Evolutionary conservation across 225 moss, liverwort and hornwort species (phyloP), one percentile per base, ranked within the genome.

Genomic region (Polytrichum commune): DNA sequence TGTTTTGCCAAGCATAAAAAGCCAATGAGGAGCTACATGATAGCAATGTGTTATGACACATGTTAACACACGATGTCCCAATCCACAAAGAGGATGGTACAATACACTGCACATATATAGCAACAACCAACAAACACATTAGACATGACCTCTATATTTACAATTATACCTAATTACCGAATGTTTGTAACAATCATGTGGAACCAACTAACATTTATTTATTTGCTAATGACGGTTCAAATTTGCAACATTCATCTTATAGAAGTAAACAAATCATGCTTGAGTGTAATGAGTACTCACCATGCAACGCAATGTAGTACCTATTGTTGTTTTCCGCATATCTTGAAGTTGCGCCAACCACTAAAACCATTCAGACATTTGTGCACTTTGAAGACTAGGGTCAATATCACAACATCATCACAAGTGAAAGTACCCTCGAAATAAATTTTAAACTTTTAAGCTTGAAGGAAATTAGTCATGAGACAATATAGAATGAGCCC

Each of bases 241-340:
- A 32, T 32, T 32, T 30, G 5, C 32, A 7, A 32, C 32, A 32
- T 32, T 32, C 32, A 32, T 33, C 7, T 8, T 1, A 7, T 0
- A 7, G 7, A 33, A 33, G 7, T 6, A 7, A 33, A 8, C 32
- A 7, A 32, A 33, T 60, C n/a, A 54, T 56, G 57, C 35, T 38
- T 60, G 60, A 27, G 46, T 26, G n/a, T 38, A 27, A 60, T 60
- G 69, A 18, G 72, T 25, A 57, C 28, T 71, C 73, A 90, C 92
- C 86, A 91, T 98, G 76, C 93, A 93, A 63, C 95, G 79, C 26
- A 98, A 85, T 22, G 87, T 88, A 67, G 95, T 88, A 77, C 88
- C 0, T 5, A 30, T 6, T 88, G 79, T 80, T 91, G 66, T 98
- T 95, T 62, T 95, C 98, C 54, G 65, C 95, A 80, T 98, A 95